These are phyloP conservation scores for Yamadazyma diddensiae DNA, from an alignment of 1,139 yeast genomes.

Conservation along the genomic window DNA sequence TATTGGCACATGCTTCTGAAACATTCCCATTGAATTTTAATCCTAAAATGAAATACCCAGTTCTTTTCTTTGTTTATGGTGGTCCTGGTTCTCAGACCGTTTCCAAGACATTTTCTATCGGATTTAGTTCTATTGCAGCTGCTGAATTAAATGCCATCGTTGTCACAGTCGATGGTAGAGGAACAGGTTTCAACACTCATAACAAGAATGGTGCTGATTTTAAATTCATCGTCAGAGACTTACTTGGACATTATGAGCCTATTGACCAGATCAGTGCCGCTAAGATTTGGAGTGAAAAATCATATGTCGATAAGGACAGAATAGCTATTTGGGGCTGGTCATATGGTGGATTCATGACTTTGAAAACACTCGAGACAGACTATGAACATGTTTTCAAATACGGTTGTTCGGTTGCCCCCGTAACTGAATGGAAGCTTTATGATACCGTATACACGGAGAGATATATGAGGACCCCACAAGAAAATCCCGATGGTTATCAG, in stretches of 20 bases:
- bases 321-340: conserved; percentile 86
- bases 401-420: conserved; percentile 80
- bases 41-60: conserved; percentile 56
- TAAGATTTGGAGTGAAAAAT: conserved; percentile 48
- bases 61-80: conserved; percentile 71
- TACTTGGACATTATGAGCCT: conserved; percentile 66
- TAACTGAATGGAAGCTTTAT: conserved; percentile 72
- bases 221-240: conserved; percentile 63
- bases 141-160: conserved; percentile 69
- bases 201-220: conserved; percentile 43
- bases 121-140: conserved; percentile 64
- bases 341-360: conserved; percentile 75
- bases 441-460: conserved; percentile 79
- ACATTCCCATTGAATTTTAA: conserved; percentile 64
- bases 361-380: conserved; percentile 71
- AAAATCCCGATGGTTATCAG: conserved; percentile 56
- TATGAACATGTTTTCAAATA: conserved; percentile 57
- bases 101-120: conserved; percentile 47
- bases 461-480: conserved; percentile 69
- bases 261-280: conserved; percentile 72
- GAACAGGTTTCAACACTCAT: conserved; percentile 64
- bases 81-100: conserved; percentile 83
- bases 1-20: conserved; percentile 55
- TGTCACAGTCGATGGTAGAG: conserved; percentile 80
- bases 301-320: conserved; percentile 55